Conservation (phyloP, 2,329 filamentous ascomycete species). For the Penicillium nordicum region DNA sequence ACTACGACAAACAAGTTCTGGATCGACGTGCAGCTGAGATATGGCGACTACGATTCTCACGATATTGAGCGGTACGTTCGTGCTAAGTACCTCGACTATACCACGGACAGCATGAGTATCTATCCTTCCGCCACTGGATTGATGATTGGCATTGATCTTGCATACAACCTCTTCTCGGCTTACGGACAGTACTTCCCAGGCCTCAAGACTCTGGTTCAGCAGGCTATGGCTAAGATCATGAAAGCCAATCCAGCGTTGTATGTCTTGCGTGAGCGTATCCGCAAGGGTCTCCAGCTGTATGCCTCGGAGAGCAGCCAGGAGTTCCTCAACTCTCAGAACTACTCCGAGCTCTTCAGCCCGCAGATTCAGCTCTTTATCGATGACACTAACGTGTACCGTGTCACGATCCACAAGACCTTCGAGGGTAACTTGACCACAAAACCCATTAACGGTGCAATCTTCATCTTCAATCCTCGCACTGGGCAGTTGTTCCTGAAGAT, state of each 20-base stretch:
- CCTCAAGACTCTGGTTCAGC: conserved; percentile 89
- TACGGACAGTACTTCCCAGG: conserved; percentile 99
- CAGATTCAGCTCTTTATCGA: conserved; percentile 99
- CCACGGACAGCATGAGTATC: conserved; percentile 96
- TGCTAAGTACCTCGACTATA: conserved; percentile 98
- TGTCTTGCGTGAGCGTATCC: conserved; percentile 92
- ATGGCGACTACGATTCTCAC: conserved; percentile 98
- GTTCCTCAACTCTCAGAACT: conserved; percentile 98
- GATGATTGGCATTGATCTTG: conserved; percentile 96
- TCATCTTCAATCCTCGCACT: conserved; percentile 99
- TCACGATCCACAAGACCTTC: conserved; percentile 99
- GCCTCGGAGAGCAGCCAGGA: conserved; percentile 98
- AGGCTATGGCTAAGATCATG: conserved; percentile 99
- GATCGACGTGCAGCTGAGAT: conserved; percentile 93
- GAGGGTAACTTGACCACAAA: conserved; percentile 99
- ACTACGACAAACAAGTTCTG: conserved; percentile 99
- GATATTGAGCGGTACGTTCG: conserved; percentile 97
- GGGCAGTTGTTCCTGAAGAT: conserved; percentile 98
- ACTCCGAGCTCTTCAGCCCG: conserved; percentile 98
- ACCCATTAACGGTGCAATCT: conserved; percentile 98
- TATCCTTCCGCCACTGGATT: conserved; percentile 95
- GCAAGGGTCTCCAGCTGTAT: conserved; percentile 96
- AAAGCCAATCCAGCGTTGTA: conserved; percentile 97
- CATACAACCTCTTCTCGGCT: conserved; percentile 96
- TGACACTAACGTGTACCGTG: conserved; percentile 98